Conservation (phyloP, 2,329 filamentous ascomycete species). For the Parascedosporium putredinis region DNA sequence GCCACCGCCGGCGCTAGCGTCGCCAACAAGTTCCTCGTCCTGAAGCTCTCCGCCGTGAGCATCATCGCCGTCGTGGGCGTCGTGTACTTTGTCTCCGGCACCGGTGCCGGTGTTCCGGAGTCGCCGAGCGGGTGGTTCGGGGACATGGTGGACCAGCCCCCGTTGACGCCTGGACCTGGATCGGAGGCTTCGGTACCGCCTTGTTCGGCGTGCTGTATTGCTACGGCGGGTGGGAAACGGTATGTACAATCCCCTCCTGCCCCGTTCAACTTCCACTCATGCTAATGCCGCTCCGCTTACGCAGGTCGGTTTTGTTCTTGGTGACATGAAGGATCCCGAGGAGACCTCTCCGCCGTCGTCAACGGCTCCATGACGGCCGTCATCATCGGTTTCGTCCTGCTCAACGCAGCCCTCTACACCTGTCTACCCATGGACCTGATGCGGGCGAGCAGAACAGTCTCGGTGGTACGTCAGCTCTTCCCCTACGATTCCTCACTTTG, state of each 20-base stretch:
- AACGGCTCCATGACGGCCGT: slow-evolving; percentile 94
- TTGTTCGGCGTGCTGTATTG: slow-evolving; percentile 95
- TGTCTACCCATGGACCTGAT: slow-evolving; percentile 74
- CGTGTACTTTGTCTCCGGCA: slow-evolving; percentile 17
- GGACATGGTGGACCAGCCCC: slow-evolving; percentile 11
- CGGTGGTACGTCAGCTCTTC: slow-evolving; percentile 62
- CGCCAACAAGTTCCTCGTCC: slow-evolving; percentile 88
- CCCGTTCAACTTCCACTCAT: too few relatives aligned
- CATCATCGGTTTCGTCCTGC: slow-evolving; percentile 79
- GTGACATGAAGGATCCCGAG: slow-evolving; percentile 82
- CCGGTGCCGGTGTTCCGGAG: slow-evolving; percentile 24
- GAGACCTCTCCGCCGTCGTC: slow-evolving; percentile 87
- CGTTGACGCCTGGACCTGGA: slow-evolving; percentile 22
- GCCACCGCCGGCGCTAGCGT: slow-evolving; percentile 78
- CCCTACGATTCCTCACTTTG: slow-evolving; percentile 10
- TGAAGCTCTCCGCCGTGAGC: slow-evolving; percentile 79
- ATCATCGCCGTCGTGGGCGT: slow-evolving; percentile 13
- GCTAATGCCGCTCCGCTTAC: slow-evolving; percentile 14
- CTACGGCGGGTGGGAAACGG: slow-evolving; percentile 98
- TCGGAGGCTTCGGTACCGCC: slow-evolving; percentile 40
- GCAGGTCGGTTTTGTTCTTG: slow-evolving; percentile 15
- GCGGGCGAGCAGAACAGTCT: slow-evolving; percentile 83
- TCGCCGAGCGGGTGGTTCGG: slow-evolving; percentile 23
- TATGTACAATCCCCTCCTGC: too few relatives aligned
- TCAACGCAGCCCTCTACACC: slow-evolving; percentile 89